Percentiles rank a stretch among this genome's conserved stretches.
These are phyloP conservation scores for Harrya chromipes DNA, from an alignment of 768 basidiomycete species.

Conservation along the genomic window DNA sequence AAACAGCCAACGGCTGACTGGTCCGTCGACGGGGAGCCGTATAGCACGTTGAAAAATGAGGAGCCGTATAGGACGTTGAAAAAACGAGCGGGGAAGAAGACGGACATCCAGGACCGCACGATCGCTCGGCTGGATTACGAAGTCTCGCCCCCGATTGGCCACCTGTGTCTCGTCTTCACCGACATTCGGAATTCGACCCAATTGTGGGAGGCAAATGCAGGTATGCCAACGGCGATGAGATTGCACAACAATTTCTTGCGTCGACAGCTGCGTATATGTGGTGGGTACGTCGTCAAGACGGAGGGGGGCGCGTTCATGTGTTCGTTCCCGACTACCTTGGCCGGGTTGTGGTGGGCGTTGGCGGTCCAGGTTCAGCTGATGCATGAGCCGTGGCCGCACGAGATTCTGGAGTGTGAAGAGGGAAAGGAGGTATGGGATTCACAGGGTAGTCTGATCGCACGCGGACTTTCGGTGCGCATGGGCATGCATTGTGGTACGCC, in stretches of 20 bases:
- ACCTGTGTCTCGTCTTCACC: conserved; percentile 92
- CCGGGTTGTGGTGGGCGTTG: conserved; percentile 89
- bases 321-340: conserved; percentile 85
- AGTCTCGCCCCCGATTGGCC: conserved; percentile 80
- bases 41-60: conserved; percentile 30
- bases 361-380: conserved; percentile 82
- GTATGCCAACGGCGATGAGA: conserved; percentile 92
- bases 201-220: conserved; percentile 93
- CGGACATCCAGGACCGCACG: conserved; percentile 52
- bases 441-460: conserved; percentile 65
- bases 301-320: conserved; percentile 99
- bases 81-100: conserved; percentile 39
- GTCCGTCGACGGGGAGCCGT: conserved; percentile 38
- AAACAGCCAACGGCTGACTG: conserved; percentile 36
- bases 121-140: conserved; percentile 69
- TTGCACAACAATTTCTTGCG: conserved; percentile 87
- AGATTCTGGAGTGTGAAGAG: conserved; percentile 90
- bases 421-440: conserved; percentile 75
- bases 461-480: conserved; percentile 95
- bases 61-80: conserved; percentile 26
- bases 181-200: conserved; percentile 97
- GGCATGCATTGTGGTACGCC: conserved; percentile 93
- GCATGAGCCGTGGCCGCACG: conserved; percentile 84
- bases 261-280: conserved; percentile 81
- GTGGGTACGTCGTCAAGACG: conserved; percentile 98